Base-by-base conservation (phyloP, 2,329 filamentous ascomycete species). In the Colletotrichum brevisporum region DNA sequence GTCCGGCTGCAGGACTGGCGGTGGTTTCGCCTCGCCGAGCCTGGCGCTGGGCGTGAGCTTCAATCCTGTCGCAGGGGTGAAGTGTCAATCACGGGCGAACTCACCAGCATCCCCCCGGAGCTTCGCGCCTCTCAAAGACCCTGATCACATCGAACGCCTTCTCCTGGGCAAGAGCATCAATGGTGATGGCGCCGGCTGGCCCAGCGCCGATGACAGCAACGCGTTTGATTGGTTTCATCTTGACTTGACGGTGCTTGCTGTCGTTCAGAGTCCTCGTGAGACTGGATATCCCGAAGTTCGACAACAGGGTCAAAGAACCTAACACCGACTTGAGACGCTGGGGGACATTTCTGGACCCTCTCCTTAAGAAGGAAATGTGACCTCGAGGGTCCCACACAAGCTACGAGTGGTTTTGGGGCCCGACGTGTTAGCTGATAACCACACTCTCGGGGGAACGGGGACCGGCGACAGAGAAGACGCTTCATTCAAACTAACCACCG, bases 201-300 rank as follows among this genome's bases (percentile, higher is more conserved):
- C 89, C 89, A 1, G 87, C 83, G 4, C 89, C 89, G 71, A 91
- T 88, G 4, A 91, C 83, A 8, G 89, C 89, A 6, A 91, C 84
- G 18, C 79, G 76, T 61, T 78, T 79, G 2, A 72, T 62, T 2
- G 66, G n/a, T 36, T 27, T 60, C 70, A 67, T 67, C 5, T 12
- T 60, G 53, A 15, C 5, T n/a, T 5, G 4, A 26, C 8, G 9
- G n/a, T 51, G 21, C n/a, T 31, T 24, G 21, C 21, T 24, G 21
- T 24, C 21, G 21, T 24, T 24, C 21, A 24, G 21, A 24, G 27
- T 36, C 10, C 9, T 36, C 10, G 6, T 4, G 31, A 36, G 8
- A 12, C 31, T 10, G 31, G 5, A 36, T 10, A 36, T 10, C 31
- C 31, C 10, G 10, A 12, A 12, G 31, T 9, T 36, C 31, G 10